Percentiles rank a stretch among this genome's conserved stretches.
Conservation (phyloP, 352 stramenopile species). For the Pythium insidiosum region DNA sequence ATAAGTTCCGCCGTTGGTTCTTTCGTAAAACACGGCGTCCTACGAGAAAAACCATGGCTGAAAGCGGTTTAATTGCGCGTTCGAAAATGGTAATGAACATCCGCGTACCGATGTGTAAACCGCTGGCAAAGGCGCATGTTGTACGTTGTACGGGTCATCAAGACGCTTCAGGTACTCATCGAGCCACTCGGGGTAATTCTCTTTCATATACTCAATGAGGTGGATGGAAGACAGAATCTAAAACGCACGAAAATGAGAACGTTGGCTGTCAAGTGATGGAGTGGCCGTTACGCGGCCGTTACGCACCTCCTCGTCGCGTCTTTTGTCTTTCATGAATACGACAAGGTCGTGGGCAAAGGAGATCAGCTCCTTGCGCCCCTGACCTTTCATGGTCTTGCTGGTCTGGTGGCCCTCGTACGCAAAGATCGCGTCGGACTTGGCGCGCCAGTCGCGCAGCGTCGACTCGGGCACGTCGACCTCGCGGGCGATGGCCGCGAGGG, state of each 20-base stretch:
- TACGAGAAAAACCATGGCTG: conserved; percentile 5
- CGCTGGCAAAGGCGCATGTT: background rate
- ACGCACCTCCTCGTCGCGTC: background rate
- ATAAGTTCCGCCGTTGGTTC: background rate
- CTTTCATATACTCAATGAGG: conserved; percentile 7
- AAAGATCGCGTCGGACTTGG: background rate
- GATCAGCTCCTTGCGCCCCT: too few species aligned
- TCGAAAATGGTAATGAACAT: background rate
- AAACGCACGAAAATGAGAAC: background rate
- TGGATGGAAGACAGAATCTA: background rate
- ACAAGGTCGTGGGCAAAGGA: background rate
- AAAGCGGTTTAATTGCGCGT: background rate
- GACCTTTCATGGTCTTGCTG: background rate
- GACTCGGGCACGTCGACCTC: background rate
- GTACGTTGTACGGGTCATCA: background rate
- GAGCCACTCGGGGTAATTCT: background rate
- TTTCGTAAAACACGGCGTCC: conserved; percentile 1
- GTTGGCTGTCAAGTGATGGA: background rate
- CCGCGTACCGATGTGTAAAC: background rate
- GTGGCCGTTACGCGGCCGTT: background rate
- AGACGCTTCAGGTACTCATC: conserved; percentile 1
- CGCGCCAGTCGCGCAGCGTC: background rate
- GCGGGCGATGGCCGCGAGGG: background rate
- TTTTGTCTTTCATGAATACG: conserved; percentile 3
- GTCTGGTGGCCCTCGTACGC: background rate